Evolutionary conservation across 2,329 filamentous ascomycete species (phyloP), one percentile per base, ranked within the genome.

Genomic region (Fusarium chaquense): DNA sequence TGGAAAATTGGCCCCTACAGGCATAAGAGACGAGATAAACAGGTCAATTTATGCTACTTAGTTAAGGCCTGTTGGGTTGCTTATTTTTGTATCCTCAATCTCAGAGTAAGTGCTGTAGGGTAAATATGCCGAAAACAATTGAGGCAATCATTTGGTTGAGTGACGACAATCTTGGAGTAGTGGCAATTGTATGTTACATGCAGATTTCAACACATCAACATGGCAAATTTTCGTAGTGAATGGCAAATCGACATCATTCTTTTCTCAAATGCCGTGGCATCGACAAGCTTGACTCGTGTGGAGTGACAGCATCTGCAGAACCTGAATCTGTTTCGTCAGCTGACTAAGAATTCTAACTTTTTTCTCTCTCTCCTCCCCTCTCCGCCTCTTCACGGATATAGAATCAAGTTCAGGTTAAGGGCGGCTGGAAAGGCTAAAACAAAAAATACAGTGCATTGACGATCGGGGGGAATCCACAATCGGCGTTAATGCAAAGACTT

Each of bases 401-500:
- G 11, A 12, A 18, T n/a, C 35, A 38, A 38, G 33, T 16, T 16
- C 16, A 36, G 56, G 9, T 7, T 24, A 16, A 8, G 5, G 5
- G 49, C 24, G 49, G 49, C 35, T 59, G 33, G n/a, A 32, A 32
- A 30, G 28, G 28, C 28, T 30, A 30, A 30, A 30, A 30, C 28
- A 30, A 30, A 10, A 28, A 28, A 28, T 7, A 20, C 20, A 20
- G 20, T 30, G 26, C 50, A 57, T 57, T 59, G 30, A 61, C 22
- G 49, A 36, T 30, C 28, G 28, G 28, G 24, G 24, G 43, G 49
- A 24, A 44, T 12, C 32, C 8, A 50, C 8, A 50, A 58, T 64
- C 61, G 61, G 61, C 50, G 44, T 64, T 64, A 22, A 64, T 64
- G 43, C 59, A 28, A 36, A 58, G 22, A 15, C 13, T 13, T 7